Evolutionary conservation across 78 protist genomes (phyloP), one percentile per base, ranked within the genome.

Genomic region (Anaeramoeba flamelloides): DNA sequence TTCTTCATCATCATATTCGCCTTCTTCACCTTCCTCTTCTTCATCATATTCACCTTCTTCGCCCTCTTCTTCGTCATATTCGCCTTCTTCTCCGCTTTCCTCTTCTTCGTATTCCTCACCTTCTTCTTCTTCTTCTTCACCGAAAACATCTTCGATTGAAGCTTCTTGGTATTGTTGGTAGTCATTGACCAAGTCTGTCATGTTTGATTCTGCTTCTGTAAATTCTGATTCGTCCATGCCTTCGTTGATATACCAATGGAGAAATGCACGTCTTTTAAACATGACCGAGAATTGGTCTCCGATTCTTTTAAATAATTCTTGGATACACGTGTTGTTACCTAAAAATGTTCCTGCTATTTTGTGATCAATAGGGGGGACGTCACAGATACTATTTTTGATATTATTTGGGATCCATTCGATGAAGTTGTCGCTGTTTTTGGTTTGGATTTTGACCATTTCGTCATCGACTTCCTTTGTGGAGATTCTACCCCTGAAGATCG

Each of bases 341-440:
- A 94, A 64, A 84, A 97, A 95, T 79, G 96, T 92, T 82, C 85
- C 92, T 26, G 97, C 76, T 97, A 96, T 96, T 88, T 92, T 91
- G 79, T 90, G 84, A 53, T 95, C 99, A 76, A 79, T 87, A 40
- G 99, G 97, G 30, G 99, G 96, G 83, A 96, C n/a, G 74, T 30
- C 74, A n/a, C 74, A 77, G 41, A 96, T 91, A 41, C 91, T 78
- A 38, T 91, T 87, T 92, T 94, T 97, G 92, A 97, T 85, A 91
- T 94, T 94, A 90, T 94, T 89, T 83, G 99, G 99, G 83, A 94
- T 94, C 99, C 99, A 97, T 85, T 94, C 98, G 40, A 95, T 98
- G 79, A 95, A 96, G 91, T 92, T 91, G 12, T 89, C 36, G 77
- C 84, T 39, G 94, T 92, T 92, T 93, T 94, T 96, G 40, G 80